Base-by-base conservation (phyloP, 2,329 filamentous ascomycete species). In the Ophiostoma montium region DNA sequence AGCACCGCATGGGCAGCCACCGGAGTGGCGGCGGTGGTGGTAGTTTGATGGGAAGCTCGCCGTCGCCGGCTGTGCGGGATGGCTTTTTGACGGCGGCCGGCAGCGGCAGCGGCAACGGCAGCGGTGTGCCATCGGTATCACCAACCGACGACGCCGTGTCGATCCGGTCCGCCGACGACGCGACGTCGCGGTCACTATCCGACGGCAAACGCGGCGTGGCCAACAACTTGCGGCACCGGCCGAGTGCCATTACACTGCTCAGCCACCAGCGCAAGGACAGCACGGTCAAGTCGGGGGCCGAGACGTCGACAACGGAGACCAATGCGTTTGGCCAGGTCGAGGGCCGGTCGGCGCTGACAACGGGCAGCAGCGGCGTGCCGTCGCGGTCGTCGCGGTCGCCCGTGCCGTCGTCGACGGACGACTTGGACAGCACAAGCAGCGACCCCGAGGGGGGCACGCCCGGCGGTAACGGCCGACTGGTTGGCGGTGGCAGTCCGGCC, bases 301-400 rank as follows among this genome's bases (percentile, higher is more conserved):
- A 80, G 58, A 80, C 73, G 1, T 68, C 72, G 15, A 80, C 71
- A 19, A 78, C 75, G 3, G 74, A 76, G 48, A 61, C 74, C 9
- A 80, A 77, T 54, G 77, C 70, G 4, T 76, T 80, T 58, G 77
- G 77, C 10, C 66, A 77, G 57, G 71, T 80, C 5, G 76, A 78
- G 55, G 75, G 72, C 0, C 74, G 75, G 0, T 75, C 78, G 56
- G 62, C 67, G 12, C 36, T 55, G 5, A 67, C n/a, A n/a, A n/a
- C 67, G 1, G 43, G 31, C 55, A 60, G 15, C n/a, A n/a, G n/a
- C n/a, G n/a, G n/a, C 54, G 59, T 33, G 53, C 36, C 23, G 23
- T 8, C 18, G 53, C 36, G 5, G 23, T 8, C 18, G 6, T 58
- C 42, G 45, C 61, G 32, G 10, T 54, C 51, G 16, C 45, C 54